Evolutionary conservation across 495 filamentous ascomycete species (phyloP), one percentile per base, ranked within the genome.

Genomic region (Alectoria sarmentosa): DNA sequence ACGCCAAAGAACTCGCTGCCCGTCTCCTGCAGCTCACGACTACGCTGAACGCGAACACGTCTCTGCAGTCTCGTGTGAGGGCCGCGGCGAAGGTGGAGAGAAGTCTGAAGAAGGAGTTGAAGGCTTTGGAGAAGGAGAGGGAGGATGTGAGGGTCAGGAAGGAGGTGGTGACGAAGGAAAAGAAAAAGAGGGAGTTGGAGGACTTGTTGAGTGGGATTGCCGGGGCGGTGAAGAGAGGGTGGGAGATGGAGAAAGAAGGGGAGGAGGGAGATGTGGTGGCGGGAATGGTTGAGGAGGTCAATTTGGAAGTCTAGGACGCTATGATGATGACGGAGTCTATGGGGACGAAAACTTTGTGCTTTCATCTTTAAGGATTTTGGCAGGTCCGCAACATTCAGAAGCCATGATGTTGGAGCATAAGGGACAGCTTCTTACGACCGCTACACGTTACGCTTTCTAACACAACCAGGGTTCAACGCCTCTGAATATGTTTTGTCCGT

Each of bases 1-100:
- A 87, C 68, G 81, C 82, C 56, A 76, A 79, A n/a, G 87, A 90
- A 67, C 72, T 91, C 62, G 80, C 87, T 49, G 81, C 79, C n/a
- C 77, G 85, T 41, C 17, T 69, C 39, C 28, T 66, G 6, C 64
- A 69, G 14, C 42, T 68, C 3, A 63, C 58, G 21, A 62, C 44
- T 2, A 46, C 52, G 30, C 38, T 68, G 54, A 60, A 65, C 26
- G 37, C 21, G 4, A 68, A 65, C 38, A 44, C 32, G 26, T 37
- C 49, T 49, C 28, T 68, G 17, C 62, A 54, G 17, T 10, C 32
- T 3, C 38, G 39, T 15, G 52, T 63, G 1, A 62, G 46, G 41
- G 58, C 26, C 23, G 3, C 44, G 30, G 49, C 21, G 44, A 65
- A 54, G 32, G 66, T 65, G 65, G 66, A 48, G 62, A 57, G n/a